These are phyloP conservation scores for Penicillium subrubescens DNA, from an alignment of 495 filamentous ascomycete genomes.

Conservation along the genomic window DNA sequence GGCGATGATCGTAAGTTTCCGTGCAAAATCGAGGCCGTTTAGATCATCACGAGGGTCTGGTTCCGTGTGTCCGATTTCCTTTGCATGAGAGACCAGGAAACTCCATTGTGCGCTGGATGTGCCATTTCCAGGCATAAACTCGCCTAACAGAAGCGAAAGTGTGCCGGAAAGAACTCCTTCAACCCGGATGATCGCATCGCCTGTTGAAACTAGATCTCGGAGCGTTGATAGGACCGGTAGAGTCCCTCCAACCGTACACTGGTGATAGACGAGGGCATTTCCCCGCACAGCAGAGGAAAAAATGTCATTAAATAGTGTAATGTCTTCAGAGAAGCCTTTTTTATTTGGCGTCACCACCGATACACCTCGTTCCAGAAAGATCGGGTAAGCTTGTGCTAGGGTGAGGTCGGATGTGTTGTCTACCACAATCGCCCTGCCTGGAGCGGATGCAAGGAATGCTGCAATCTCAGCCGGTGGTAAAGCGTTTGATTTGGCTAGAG, in stretches of 20 bases:
- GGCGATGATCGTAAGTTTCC: slow-evolving; percentile 92
- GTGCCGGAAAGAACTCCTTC: slow-evolving; percentile 97
- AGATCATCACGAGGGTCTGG: slow-evolving; percentile 92
- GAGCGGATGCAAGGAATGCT: slow-evolving; percentile 68
- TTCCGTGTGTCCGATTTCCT: slow-evolving; percentile 91
- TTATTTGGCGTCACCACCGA: slow-evolving; percentile 96
- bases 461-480: slow-evolving; percentile 66
- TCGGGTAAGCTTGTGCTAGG: slow-evolving; percentile 77
- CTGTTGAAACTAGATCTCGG: slow-evolving; percentile 84
- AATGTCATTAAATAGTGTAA: slow-evolving; percentile 80
- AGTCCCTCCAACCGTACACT: slow-evolving; percentile 89
- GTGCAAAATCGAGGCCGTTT: slow-evolving; percentile 90
- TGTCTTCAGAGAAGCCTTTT: slow-evolving; percentile 84
- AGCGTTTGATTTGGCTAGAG: slow-evolving; percentile 50
- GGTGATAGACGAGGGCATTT: slow-evolving; percentile 84
- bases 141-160: slow-evolving; percentile 57
- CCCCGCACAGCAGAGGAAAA: slow-evolving; percentile 62
- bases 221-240: slow-evolving; percentile 90
- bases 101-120: slow-evolving; percentile 66
- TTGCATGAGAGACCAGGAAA: slow-evolving; percentile 80
- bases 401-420: slow-evolving; percentile 91
- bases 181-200: slow-evolving; percentile 82
- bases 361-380: slow-evolving; percentile 75
- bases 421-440: slow-evolving; percentile 74
- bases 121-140: slow-evolving; percentile 54